phyloP scores from a whole-genome alignment of 2,329 filamentous ascomycete genomes.

The Fusarium sterilihyphosum region DNA sequence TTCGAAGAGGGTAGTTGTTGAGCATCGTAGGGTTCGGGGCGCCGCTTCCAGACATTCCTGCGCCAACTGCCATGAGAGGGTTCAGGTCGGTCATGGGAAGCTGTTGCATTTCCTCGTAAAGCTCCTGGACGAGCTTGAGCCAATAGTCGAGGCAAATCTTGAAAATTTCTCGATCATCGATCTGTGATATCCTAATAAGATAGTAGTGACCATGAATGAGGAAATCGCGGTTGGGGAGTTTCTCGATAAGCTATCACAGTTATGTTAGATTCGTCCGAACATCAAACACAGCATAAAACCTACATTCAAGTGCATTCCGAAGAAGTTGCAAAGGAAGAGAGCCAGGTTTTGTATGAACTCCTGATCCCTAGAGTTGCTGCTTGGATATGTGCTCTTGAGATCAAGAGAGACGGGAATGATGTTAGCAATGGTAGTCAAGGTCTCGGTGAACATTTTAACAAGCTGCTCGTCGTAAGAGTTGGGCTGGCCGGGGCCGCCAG shows the following conservation, averaged over 20 bases:
- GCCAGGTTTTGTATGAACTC: slow-evolving; percentile 98
- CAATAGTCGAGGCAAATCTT: slow-evolving; percentile 99
- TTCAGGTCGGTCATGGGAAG: slow-evolving; percentile 94
- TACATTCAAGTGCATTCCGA: slow-evolving; percentile 89
- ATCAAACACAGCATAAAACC: slow-evolving; percentile 39
- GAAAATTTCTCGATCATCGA: slow-evolving; percentile 98
- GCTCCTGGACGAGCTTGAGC: slow-evolving; percentile 96
- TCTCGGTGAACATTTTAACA: slow-evolving; percentile 98
- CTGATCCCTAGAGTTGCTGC: slow-evolving; percentile 92
- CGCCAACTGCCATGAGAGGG: slow-evolving; percentile 82
- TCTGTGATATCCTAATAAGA: slow-evolving; percentile 96
- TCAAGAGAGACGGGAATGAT: slow-evolving; percentile 93
- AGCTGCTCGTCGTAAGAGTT: slow-evolving; percentile 93
- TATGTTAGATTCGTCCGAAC: slow-evolving; percentile 28
- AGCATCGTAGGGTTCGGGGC: slow-evolving; percentile 87
- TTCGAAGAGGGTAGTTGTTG: slow-evolving; percentile 90
- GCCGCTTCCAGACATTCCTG: slow-evolving; percentile 78
- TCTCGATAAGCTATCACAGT: slow-evolving; percentile 80
- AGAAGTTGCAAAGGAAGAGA: slow-evolving; percentile 96
- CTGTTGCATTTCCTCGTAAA: slow-evolving; percentile 99
- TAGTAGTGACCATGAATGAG: slow-evolving; percentile 98
- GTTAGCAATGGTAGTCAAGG: slow-evolving; percentile 88
- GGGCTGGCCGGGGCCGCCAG: slow-evolving; percentile 72
- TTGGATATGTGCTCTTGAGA: slow-evolving; percentile 88
- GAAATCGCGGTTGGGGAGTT: slow-evolving; percentile 93